Conservation (phyloP, 2,329 filamentous ascomycete genomes). For the Cercospora sp. region DNA sequence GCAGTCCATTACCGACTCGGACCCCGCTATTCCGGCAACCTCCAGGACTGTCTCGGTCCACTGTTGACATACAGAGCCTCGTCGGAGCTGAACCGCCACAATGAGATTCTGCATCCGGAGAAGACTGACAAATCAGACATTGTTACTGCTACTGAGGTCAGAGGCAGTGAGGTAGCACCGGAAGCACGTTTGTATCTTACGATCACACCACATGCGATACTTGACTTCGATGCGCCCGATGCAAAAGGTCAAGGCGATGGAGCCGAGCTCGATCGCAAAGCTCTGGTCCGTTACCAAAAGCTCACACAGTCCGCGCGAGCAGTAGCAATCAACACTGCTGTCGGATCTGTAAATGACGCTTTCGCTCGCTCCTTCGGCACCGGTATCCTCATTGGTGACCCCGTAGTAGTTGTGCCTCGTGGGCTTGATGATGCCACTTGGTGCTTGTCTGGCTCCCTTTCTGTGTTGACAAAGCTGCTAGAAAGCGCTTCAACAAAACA, state of each 20-base stretch:
- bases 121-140: conserved; percentile 93
- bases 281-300: conserved; percentile 54
- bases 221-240: conserved; percentile 64
- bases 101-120: conserved; percentile 84
- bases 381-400: conserved; percentile 77
- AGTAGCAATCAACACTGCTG: conserved; percentile 82
- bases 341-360: conserved; percentile 85
- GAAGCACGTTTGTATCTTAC: conserved; percentile 82
- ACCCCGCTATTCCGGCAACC: conserved; percentile 89
- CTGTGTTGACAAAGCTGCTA: conserved; percentile 79
- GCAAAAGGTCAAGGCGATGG: conserved; percentile 10
- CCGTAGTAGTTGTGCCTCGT: conserved; percentile 77
- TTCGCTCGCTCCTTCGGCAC: conserved; percentile 79
- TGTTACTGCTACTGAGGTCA: conserved; percentile 79
- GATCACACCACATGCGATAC: conserved; percentile 75
- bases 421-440: conserved; percentile 89
- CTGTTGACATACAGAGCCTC: conserved; percentile 97
- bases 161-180: conserved; percentile 77
- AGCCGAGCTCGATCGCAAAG: conserved; percentile 53
- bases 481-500: conserved; percentile 72
- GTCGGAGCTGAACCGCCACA: conserved; percentile 83
- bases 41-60: conserved; percentile 91
- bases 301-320: conserved; percentile 72
- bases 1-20: conserved; percentile 89
- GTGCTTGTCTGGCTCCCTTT: conserved; percentile 88